Percentiles rank a stretch among this genome's conserved stretches.
Evolutionary conservation across 169 alveolate species (phyloP).

Genomic region (Plasmodium inui): DNA sequence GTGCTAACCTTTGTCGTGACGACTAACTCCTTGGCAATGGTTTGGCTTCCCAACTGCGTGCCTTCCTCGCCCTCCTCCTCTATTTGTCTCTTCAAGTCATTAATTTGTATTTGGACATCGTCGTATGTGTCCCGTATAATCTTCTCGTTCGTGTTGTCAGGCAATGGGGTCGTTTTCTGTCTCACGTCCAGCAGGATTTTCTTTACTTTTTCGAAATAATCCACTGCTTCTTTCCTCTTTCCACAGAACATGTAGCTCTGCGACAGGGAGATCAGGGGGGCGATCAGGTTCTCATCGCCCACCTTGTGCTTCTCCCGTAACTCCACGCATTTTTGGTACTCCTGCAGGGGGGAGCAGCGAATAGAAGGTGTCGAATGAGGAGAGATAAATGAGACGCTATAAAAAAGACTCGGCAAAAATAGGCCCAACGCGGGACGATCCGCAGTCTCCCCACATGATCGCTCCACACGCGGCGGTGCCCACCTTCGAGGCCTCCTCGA

Average conservation of each 20-base stretch:
- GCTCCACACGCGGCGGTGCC: neutral
- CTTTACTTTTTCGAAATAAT: constrained; percentile 58
- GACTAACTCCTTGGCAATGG: constrained; percentile 50
- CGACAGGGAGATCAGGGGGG: constrained; percentile 67
- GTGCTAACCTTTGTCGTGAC: constrained; percentile 51
- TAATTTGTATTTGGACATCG: constrained; percentile 72
- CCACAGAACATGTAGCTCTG: constrained; percentile 75
- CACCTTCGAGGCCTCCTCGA: constrained; percentile 39
- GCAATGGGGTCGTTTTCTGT: constrained; percentile 67
- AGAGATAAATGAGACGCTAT: neutral
- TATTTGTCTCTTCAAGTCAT: constrained; percentile 67
- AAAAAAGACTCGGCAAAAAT: neutral
- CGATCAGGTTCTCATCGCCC: constrained; percentile 65
- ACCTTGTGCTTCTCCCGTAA: constrained; percentile 50
- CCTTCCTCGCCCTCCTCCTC: constrained; percentile 74
- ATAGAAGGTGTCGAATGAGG: neutral
- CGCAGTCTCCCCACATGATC: neutral
- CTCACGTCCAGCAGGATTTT: constrained; percentile 50
- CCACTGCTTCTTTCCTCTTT: constrained; percentile 68
- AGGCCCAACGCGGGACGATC: neutral
- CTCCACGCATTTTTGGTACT: constrained; percentile 63
- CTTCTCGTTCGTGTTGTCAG: constrained; percentile 61
- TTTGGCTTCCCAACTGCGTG: constrained; percentile 48
- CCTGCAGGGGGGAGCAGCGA: neutral
- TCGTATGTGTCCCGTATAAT: constrained; percentile 69